Conservation (phyloP, 768 basidiomycete genomes). For the Candolleomyces efflorescens region DNA sequence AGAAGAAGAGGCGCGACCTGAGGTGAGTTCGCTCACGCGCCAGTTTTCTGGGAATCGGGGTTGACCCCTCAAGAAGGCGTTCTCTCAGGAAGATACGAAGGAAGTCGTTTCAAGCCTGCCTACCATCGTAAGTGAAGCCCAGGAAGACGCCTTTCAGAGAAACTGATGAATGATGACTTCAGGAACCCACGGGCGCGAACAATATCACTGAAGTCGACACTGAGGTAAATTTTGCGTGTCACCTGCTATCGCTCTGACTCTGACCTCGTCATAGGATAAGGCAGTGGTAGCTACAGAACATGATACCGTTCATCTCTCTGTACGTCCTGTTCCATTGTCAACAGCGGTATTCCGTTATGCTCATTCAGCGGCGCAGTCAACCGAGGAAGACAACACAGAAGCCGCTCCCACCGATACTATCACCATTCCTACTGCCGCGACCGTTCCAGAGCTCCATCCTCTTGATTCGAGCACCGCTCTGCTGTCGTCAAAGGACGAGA, state of each 20-base stretch:
- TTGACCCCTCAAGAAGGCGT: background rate
- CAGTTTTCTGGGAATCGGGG: background rate
- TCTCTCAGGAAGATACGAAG: background rate
- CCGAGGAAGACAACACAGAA: background rate
- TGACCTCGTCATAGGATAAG: background rate
- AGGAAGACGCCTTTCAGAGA: background rate
- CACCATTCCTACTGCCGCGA: background rate
- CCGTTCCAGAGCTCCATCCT: background rate
- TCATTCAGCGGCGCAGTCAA: background rate
- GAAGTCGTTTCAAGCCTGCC: background rate
- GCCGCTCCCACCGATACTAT: background rate
- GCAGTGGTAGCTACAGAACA: background rate
- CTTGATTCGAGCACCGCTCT: too few species aligned
- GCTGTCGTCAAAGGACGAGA: background rate
- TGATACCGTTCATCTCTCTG: background rate
- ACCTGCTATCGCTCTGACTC: background rate
- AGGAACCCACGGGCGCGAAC: background rate
- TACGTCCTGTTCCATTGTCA: background rate
- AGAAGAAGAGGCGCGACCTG: background rate
- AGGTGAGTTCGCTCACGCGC: background rate
- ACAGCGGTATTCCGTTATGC: background rate
- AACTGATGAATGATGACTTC: background rate
- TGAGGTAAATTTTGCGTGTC: background rate
- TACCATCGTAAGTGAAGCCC: background rate
- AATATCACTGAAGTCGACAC: background rate